These are phyloP conservation scores for Juglanconis oblonga DNA, from an alignment of 2,329 filamentous ascomycete genomes.

Conservation along the genomic window DNA sequence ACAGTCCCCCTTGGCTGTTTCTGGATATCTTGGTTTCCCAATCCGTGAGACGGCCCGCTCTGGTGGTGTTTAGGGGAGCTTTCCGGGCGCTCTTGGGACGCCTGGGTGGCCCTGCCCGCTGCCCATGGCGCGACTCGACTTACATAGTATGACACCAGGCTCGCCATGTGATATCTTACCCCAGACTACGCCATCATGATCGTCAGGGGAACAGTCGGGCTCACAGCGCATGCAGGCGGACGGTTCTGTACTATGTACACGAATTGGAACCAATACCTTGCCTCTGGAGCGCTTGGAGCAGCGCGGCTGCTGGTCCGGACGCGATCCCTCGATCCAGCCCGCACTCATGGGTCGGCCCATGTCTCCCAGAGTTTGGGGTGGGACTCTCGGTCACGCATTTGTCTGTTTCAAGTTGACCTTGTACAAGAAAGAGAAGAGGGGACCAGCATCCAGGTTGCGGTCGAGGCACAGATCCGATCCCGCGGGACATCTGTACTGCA, in stretches of 20 bases:
- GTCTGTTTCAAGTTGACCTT: constrained; percentile 13
- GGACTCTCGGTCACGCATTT: constrained; percentile 3
- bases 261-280: constrained; percentile 1
- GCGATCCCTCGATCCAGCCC: constrained; percentile 6
- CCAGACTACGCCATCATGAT: constrained; percentile 17
- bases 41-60: constrained; percentile 11
- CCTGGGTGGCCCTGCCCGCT: constrained; percentile 12
- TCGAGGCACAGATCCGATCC: not conserved
- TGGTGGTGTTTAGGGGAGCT: not conserved
- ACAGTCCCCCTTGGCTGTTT: constrained; percentile 14
- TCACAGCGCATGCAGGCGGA: constrained; percentile 9
- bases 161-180: constrained; percentile 14
- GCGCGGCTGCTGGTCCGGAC: constrained; percentile 5
- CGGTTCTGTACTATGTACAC: constrained; percentile 11
- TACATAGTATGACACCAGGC: not conserved
- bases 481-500: not conserved
- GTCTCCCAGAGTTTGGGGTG: constrained; percentile 1
- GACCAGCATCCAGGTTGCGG: not conserved
- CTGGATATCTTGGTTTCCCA: constrained; percentile 18
- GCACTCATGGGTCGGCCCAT: constrained; percentile 4
- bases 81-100: constrained; percentile 1
- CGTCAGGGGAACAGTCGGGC: constrained; percentile 15
- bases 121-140: not conserved
- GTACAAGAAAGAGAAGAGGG: not conserved
- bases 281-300: not conserved